A percentile compares a stretch with the other conserved stretches of the same genome.
These are phyloP conservation scores for Wickerhamiella spandovensis DNA, from an alignment of 805 yeast genomes.

Conservation along the genomic window DNA sequence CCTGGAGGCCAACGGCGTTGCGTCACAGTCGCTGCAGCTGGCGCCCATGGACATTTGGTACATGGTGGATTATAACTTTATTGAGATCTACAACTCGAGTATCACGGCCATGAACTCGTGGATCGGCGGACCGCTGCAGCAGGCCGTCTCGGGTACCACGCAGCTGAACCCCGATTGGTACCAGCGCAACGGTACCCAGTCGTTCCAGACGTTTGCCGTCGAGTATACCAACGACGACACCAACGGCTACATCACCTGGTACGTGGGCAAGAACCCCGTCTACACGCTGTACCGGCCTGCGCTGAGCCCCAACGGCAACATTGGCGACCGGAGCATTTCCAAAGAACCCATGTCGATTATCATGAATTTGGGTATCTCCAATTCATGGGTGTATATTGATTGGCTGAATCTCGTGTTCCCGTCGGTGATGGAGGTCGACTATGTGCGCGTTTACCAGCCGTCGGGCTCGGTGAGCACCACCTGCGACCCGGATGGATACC, in stretches of 20 bases:
- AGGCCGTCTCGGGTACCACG: conserved; percentile 76
- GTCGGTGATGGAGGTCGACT: conserved; percentile 59
- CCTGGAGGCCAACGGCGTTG: conserved; percentile 40
- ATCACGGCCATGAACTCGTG: conserved; percentile 75
- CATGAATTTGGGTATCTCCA: conserved; percentile 80
- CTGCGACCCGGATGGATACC: conserved; percentile 78
- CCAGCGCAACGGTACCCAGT: conserved; percentile 29
- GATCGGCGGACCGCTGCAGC: conserved; percentile 88
- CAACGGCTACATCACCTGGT: conserved; percentile 73
- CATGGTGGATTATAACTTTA: conserved; percentile 70
- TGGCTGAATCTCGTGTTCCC: conserved; percentile 77
- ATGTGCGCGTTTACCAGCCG: conserved; percentile 89
- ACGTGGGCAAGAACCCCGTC: conserved; percentile 69
- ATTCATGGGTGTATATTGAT: conserved; percentile 87
- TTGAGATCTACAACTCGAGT: conserved; percentile 56
- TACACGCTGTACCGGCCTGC: conserved; percentile 61
- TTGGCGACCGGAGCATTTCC: conserved; percentile 67
- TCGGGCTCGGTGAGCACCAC: conserved; percentile 42
- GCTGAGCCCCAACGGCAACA: conserved; percentile 80
- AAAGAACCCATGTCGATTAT: conserved; percentile 90
- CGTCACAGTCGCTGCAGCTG: conserved; percentile 82
- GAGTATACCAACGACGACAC: conserved; percentile 64
- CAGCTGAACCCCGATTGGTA: conserved; percentile 77
- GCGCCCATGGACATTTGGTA: conserved; percentile 96
- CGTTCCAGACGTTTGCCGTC: conserved; percentile 62